These are phyloP conservation scores for Backusella parvicylindrica DNA, from an alignment of 192 early-diverging fungal genomes.

Conservation along the genomic window DNA sequence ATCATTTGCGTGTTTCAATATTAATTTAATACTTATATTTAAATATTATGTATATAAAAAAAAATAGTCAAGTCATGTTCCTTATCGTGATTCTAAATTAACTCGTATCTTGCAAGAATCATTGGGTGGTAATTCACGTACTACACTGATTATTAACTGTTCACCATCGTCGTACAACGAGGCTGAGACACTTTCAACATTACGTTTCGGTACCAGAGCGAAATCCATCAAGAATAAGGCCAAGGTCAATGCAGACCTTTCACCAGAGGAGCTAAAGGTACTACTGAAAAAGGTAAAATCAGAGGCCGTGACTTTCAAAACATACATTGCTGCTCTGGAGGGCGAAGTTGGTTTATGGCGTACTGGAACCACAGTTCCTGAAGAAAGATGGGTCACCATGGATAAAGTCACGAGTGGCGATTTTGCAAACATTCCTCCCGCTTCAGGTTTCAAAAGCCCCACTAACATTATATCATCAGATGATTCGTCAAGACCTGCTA, in stretches of 20 bases:
- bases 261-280: constrained; percentile 90
- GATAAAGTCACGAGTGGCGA: constrained; percentile 48
- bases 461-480: constrained; percentile 17
- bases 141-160: constrained; percentile 98
- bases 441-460: constrained; percentile 46
- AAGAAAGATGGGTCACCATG: constrained; percentile 65
- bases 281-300: constrained; percentile 88
- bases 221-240: constrained; percentile 99
- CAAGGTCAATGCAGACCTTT: constrained; percentile 97
- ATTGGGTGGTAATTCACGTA: constrained; percentile 98
- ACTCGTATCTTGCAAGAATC: constrained; percentile 99
- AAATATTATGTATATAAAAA: too few relatives aligned
- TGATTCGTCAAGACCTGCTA: constrained; percentile 58
- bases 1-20: not conserved
- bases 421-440: constrained; percentile 31
- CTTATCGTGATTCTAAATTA: constrained; percentile 98
- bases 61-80: constrained; percentile 86
- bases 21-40: too few relatives aligned
- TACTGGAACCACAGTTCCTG: constrained; percentile 64
- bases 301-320: constrained; percentile 76
- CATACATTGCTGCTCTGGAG: constrained; percentile 80
- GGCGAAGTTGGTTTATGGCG: constrained; percentile 94
- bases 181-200: constrained; percentile 89
- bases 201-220: constrained; percentile 97
- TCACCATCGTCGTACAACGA: constrained; percentile 98